Percentiles rank a stretch among this genome's conserved stretches.
Conservation (phyloP, 495 filamentous ascomycete species). For the Parmelia sp. region DNA sequence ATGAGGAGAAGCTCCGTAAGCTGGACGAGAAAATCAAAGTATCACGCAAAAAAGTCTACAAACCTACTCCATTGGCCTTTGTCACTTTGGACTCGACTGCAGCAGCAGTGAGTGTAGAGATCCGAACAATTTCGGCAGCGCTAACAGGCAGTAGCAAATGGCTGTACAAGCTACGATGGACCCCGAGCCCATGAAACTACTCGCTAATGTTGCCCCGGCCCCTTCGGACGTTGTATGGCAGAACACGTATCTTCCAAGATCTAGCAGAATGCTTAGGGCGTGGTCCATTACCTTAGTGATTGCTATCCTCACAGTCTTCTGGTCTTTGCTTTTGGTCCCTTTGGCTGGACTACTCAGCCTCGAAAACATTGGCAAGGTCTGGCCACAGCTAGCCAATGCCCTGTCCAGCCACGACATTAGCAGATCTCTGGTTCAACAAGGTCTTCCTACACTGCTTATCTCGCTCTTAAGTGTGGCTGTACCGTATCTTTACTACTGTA, state of each 20-base stretch:
- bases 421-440: slow-evolving; percentile 74
- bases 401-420: slow-evolving; percentile 61
- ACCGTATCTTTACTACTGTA: slow-evolving; percentile 90
- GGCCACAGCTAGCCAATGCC: slow-evolving; percentile 60
- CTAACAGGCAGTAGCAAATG: slow-evolving; percentile 58
- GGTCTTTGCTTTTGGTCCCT: slow-evolving; percentile 77
- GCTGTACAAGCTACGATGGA: slow-evolving; percentile 88
- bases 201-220: slow-evolving; percentile 77
- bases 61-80: slow-evolving; percentile 77
- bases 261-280: slow-evolving; percentile 62
- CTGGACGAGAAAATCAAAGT: slow-evolving; percentile 69
- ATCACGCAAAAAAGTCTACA: slow-evolving; percentile 69
- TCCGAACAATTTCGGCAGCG: background rate
- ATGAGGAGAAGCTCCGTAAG: slow-evolving; percentile 73
- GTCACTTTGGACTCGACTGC: slow-evolving; percentile 95
- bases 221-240: slow-evolving; percentile 87
- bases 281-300: slow-evolving; percentile 82
- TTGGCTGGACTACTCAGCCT: slow-evolving; percentile 72
- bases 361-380: slow-evolving; percentile 65
- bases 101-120: slow-evolving; percentile 44
- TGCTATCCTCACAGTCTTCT: slow-evolving; percentile 74
- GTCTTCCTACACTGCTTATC: slow-evolving; percentile 74
- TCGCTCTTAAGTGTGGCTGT: slow-evolving; percentile 84
- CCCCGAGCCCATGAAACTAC: slow-evolving; percentile 74
- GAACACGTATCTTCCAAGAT: slow-evolving; percentile 82